Conservation (phyloP, 306 rosid genomes). For the Fagus crenata region DNA sequence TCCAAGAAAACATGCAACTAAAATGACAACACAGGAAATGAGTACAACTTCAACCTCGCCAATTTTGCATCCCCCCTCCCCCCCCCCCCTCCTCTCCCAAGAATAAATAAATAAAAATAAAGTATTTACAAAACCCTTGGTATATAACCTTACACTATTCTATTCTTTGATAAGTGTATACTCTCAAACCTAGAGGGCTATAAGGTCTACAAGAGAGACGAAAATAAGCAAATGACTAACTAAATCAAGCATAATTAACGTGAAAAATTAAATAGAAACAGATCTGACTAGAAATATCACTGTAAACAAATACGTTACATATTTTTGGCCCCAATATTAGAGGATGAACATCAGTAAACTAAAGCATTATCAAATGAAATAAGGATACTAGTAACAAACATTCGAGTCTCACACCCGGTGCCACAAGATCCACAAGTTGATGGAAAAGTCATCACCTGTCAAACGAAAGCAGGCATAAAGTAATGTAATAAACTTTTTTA, state of each 20-base stretch:
- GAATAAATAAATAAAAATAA: no score
- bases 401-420: slow-evolving; percentile 78
- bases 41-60: not conserved
- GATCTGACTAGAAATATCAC: slow-evolving; percentile 3
- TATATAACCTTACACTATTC: no score
- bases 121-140: not conserved
- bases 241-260: slow-evolving; percentile 19
- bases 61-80: no score
- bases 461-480: slow-evolving; percentile 24
- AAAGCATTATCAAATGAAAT: slow-evolving; percentile 12
- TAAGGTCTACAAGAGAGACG: not conserved
- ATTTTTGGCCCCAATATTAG: not conserved
- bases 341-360: slow-evolving; percentile 11
- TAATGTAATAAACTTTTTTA: not conserved
- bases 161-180: not conserved
- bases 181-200: not conserved
- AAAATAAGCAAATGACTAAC: not conserved
- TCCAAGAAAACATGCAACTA: no score
- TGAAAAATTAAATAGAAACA: not conserved
- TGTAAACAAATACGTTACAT: not conserved
- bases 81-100: no score
- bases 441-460: slow-evolving; percentile 98
- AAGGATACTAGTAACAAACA: slow-evolving; percentile 93
- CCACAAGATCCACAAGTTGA: slow-evolving; percentile 87
- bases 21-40: not conserved